phyloP scores from a whole-genome alignment of 352 stramenopile species.

The Phytophthora rubi region DNA sequence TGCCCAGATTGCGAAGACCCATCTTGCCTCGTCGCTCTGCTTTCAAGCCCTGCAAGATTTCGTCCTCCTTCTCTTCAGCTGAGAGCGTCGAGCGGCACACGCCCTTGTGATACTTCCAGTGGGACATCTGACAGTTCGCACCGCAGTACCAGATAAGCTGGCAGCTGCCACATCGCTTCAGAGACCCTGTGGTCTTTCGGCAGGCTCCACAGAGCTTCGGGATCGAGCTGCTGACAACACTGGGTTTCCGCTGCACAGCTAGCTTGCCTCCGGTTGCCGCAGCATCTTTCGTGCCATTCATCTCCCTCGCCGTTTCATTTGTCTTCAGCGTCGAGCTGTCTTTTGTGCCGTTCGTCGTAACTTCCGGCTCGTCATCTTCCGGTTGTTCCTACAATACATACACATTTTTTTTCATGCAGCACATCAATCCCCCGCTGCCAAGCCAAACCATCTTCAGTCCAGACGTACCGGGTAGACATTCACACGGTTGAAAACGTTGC shows the following conservation, averaged over 20 bases:
- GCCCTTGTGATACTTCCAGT: constrained; percentile 85
- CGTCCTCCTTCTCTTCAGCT: constrained; percentile 50
- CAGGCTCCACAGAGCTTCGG: constrained; percentile 78
- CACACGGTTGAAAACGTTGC: constrained; percentile 73
- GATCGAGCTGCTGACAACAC: constrained; percentile 34
- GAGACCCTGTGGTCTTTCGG: constrained; percentile 42
- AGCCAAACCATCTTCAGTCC: background rate
- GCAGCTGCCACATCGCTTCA: constrained; percentile 81
- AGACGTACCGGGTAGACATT: constrained; percentile 72
- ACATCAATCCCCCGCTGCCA: background rate
- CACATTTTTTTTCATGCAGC: background rate
- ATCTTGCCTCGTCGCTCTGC: constrained; percentile 77
- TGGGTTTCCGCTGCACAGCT: constrained; percentile 38
- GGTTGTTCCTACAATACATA: constrained; percentile 47
- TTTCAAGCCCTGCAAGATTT: constrained; percentile 46
- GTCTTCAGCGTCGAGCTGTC: constrained; percentile 18
- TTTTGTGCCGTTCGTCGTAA: constrained; percentile 16
- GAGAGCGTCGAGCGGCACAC: constrained; percentile 53
- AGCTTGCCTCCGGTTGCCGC: constrained; percentile 27
- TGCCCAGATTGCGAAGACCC: constrained; percentile 79
- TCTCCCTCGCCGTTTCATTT: constrained; percentile 11
- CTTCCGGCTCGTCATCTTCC: constrained; percentile 32
- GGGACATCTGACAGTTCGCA: constrained; percentile 68
- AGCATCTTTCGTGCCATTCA: constrained; percentile 26
- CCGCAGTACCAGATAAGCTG: constrained; percentile 84